A percentile compares a stretch with the other conserved stretches of the same genome.
Conservation (phyloP, 169 alveolate species). For the Pseudocohnilembus persalinus region DNA sequence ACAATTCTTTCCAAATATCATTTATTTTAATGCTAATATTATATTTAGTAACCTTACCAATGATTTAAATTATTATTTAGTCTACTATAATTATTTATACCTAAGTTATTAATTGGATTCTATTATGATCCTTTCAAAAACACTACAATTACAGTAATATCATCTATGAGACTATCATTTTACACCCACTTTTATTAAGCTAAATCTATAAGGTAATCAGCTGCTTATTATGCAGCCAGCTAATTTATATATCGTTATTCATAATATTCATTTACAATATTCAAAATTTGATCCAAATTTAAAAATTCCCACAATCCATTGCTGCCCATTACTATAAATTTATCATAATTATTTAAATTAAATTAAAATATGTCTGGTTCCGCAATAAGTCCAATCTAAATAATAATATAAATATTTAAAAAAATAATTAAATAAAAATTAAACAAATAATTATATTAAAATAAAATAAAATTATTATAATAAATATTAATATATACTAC, state of each 20-base stretch:
- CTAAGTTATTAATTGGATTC: too few species aligned
- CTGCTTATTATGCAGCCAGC: slow-evolving; percentile 39
- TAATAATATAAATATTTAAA: too few species aligned
- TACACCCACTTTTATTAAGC: slow-evolving; percentile 50
- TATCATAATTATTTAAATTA: slow-evolving; percentile 44
- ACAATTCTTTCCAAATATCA: too few species aligned
- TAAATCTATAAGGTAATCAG: slow-evolving; percentile 52
- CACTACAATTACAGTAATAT: slow-evolving; percentile 69
- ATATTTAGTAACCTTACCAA: too few species aligned
- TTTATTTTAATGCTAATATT: too few species aligned
- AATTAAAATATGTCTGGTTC: slow-evolving; percentile 62
- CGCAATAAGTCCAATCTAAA: slow-evolving; percentile 60
- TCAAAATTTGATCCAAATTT: slow-evolving; percentile 45
- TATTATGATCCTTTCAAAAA: slow-evolving; percentile 26
- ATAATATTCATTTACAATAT: slow-evolving; percentile 53
- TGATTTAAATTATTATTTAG: too few species aligned
- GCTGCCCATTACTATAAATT: slow-evolving; percentile 65
- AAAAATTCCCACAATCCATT: slow-evolving; percentile 77
- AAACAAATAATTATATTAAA: too few species aligned
- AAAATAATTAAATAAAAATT: too few species aligned
- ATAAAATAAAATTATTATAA: too few species aligned
- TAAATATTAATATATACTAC: too few species aligned
- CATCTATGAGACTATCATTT: slow-evolving; percentile 77
- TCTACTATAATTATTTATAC: too few species aligned
- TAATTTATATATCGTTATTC: slow-evolving; percentile 53